Conservation (phyloP, 1,139 yeast species). For the Suhomyces guaymorum region DNA sequence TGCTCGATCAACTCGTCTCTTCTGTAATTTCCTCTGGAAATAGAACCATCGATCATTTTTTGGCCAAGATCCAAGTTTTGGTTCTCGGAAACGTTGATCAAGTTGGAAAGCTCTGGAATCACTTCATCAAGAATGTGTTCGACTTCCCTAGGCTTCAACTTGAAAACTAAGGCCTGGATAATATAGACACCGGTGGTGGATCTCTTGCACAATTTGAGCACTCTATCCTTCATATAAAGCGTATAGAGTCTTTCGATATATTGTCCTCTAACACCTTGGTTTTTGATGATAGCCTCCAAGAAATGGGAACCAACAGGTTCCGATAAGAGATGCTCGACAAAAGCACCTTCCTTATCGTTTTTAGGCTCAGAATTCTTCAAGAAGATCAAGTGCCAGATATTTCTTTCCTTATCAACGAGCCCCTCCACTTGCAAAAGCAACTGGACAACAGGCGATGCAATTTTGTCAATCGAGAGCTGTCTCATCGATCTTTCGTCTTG, state of each 20-base stretch:
- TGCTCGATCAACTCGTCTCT: slow-evolving; percentile 65
- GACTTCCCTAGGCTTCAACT: slow-evolving; percentile 59
- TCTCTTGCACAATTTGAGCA: slow-evolving; percentile 71
- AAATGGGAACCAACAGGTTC: slow-evolving; percentile 93
- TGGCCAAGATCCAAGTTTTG: slow-evolving; percentile 73
- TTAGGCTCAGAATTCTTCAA: slow-evolving; percentile 45
- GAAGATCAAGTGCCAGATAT: slow-evolving; percentile 62
- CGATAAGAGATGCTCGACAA: slow-evolving; percentile 78
- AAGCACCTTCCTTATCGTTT: slow-evolving; percentile 71
- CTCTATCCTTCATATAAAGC: slow-evolving; percentile 71
- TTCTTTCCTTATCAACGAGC: slow-evolving; percentile 66
- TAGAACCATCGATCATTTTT: slow-evolving; percentile 68
- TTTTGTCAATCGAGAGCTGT: slow-evolving; percentile 71
- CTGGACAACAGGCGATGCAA: slow-evolving; percentile 89
- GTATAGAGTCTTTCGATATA: slow-evolving; percentile 70
- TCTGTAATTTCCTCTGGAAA: slow-evolving; percentile 56
- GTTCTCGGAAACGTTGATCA: slow-evolving; percentile 51
- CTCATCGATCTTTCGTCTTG: slow-evolving; percentile 56
- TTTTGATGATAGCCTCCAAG: slow-evolving; percentile 66
- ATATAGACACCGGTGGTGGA: slow-evolving; percentile 82
- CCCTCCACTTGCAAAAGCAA: slow-evolving; percentile 82
- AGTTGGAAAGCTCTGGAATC: slow-evolving; percentile 63
- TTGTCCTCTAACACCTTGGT: slow-evolving; percentile 62
- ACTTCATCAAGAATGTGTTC: slow-evolving; percentile 67
- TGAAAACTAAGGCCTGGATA: slow-evolving; percentile 66